Conservation (phyloP, 352 stramenopile species). For the Aphanomyces astaci region DNA sequence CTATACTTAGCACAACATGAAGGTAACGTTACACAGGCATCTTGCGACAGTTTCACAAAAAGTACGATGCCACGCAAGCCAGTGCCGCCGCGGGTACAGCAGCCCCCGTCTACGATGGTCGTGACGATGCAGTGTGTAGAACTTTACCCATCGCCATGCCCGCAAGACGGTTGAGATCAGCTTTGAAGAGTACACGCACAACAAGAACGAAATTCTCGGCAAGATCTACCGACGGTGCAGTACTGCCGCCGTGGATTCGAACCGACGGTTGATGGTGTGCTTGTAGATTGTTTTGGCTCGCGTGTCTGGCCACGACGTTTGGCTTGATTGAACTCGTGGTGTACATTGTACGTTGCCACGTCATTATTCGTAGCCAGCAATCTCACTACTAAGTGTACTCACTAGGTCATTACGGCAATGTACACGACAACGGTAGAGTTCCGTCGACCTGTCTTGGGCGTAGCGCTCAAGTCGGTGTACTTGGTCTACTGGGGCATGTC, state of each 20-base stretch:
- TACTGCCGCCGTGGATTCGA: constrained; percentile 30
- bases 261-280: neutral
- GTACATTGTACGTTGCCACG: constrained; percentile 35
- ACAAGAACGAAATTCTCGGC: constrained; percentile 60
- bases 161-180: constrained; percentile 60
- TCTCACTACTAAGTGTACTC: neutral
- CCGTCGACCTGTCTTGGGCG: constrained; percentile 25
- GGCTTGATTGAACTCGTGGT: constrained; percentile 33
- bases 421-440: constrained; percentile 47
- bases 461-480: constrained; percentile 53
- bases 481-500: constrained; percentile 49
- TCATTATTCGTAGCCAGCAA: no score
- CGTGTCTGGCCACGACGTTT: constrained; percentile 23
- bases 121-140: constrained; percentile 16
- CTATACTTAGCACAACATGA: no score
- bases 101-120: neutral
- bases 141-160: constrained; percentile 55
- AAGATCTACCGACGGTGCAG: constrained; percentile 59
- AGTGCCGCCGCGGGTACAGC: constrained; percentile 6
- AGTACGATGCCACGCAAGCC: neutral
- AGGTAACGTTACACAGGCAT: no score
- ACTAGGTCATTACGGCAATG: constrained; percentile 43
- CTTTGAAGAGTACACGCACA: constrained; percentile 62
- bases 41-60: no score
- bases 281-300: constrained; percentile 48